Evolutionary conservation across 768 basidiomycete genomes (phyloP).

Genomic region (Hortiboletus campestris): DNA sequence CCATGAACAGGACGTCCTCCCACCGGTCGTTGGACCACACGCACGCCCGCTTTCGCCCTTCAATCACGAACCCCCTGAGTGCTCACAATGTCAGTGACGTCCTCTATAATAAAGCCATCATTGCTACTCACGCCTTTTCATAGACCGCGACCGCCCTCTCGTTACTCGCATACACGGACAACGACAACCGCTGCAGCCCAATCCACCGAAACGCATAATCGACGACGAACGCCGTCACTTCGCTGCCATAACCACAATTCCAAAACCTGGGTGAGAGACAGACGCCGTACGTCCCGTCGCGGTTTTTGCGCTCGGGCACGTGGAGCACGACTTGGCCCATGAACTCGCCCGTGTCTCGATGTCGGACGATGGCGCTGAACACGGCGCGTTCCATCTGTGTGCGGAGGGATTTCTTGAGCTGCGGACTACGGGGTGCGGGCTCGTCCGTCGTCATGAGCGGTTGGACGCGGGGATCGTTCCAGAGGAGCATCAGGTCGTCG

Average conservation of each 20-base stretch:
- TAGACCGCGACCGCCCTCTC: slow-evolving; percentile 39
- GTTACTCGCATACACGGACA: slow-evolving; percentile 40
- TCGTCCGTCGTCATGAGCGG: slow-evolving; percentile 16
- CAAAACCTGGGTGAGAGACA: slow-evolving; percentile 34
- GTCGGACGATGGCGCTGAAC: slow-evolving; percentile 30
- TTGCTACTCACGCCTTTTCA: slow-evolving; percentile 39
- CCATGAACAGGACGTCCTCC: slow-evolving; percentile 40
- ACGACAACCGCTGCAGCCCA: slow-evolving; percentile 40
- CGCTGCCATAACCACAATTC: slow-evolving; percentile 42
- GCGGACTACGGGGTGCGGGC: slow-evolving; percentile 11
- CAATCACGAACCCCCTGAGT: slow-evolving; percentile 39
- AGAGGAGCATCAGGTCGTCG: slow-evolving; percentile 27
- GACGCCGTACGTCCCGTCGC: slow-evolving; percentile 34
- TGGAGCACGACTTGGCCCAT: slow-evolving; percentile 33
- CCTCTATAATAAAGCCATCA: neutral
- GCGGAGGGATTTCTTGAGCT: slow-evolving; percentile 19
- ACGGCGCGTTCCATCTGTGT: slow-evolving; percentile 24
- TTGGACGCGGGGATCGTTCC: slow-evolving; percentile 31
- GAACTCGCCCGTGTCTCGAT: slow-evolving; percentile 30
- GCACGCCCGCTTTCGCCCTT: slow-evolving; percentile 37
- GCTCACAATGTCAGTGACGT: neutral
- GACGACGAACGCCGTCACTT: slow-evolving; percentile 39
- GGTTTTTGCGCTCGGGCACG: slow-evolving; percentile 25
- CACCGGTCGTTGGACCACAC: slow-evolving; percentile 37
- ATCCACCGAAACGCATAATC: slow-evolving; percentile 41